Evolutionary conservation across 1,284 basidiomycete genomes (phyloP), one percentile per base, ranked within the genome.

Genomic region (Neolentinus lepideus): DNA sequence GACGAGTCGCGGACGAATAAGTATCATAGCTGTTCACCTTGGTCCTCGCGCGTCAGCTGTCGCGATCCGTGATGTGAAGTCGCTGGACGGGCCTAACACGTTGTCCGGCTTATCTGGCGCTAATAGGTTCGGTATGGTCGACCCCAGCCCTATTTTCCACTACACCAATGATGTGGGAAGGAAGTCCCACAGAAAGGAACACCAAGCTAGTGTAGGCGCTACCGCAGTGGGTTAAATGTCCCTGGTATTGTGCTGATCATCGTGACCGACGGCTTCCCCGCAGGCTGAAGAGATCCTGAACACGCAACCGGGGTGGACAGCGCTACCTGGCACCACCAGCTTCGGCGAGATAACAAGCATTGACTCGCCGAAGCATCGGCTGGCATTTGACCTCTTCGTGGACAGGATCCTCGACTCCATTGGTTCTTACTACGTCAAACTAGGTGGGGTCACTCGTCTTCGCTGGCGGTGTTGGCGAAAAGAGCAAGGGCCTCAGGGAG

Each of bases 111-210:
- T 95, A 0, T 90, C 92, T 1, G 92, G 93, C n/a, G 90, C 90
- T 2, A 94, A 92, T 1, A 84, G 93, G 53, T 80, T 84, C 8
- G 92, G 93, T 10, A 78, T 79, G 1, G 76, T 94, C 63, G 92
- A 96, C 69, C 88, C 92, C 1, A 86, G 85, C 29, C 79, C 93
- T 50, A 87, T 94, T 63, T 93, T 94, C 71, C 92, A 94, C 68
- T 89, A 90, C 67, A 87, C 86, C 27, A 81, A 80, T 60, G 79
- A 83, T 57, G 84, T 74, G 47, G 78, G 70, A 54, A 72, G 67
- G 61, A 77, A 85, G 58, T 79, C 77, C 24, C 80, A 85, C 62
- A 75, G 78, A 55, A 73, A 76, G 26, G 64, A 61, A 27, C 61
- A 70, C 52, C 72, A 75, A n/a, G 71, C 73, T 33, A 73, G 83